A percentile compares a stretch with the other conserved stretches of the same genome.
phyloP scores from a whole-genome alignment of 345 rosid species.

The Eutrema japonicum region DNA sequence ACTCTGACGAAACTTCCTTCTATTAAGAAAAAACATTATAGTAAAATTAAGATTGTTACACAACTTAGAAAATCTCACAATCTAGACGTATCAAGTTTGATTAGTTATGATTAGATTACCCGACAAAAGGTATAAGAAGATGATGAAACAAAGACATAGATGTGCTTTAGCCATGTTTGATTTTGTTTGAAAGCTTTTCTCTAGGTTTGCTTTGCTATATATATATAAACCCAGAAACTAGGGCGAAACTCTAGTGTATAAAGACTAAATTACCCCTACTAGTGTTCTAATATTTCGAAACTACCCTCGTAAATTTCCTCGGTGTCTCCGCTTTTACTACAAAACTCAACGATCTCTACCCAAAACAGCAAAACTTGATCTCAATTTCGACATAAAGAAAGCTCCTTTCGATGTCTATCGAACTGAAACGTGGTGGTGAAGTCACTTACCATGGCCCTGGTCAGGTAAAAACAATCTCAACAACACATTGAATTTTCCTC shows the following conservation, averaged over 20 bases:
- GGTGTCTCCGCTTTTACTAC: too few relatives aligned
- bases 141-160: slow-evolving; percentile 3
- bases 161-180: not conserved
- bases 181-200: not conserved
- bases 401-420: slow-evolving; percentile 72
- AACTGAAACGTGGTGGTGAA: slow-evolving; percentile 86
- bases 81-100: not conserved
- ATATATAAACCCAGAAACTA: not conserved
- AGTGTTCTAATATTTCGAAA: too few relatives aligned
- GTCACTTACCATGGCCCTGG: slow-evolving; percentile 96
- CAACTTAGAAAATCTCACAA: too few relatives aligned
- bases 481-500: not conserved
- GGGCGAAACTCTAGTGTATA: too few relatives aligned
- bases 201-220: not conserved
- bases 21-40: too few relatives aligned
- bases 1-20: too few relatives aligned
- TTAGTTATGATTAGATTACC: slow-evolving; percentile 4
- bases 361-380: not conserved
- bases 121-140: not conserved
- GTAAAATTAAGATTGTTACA: too few relatives aligned
- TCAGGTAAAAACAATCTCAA: slow-evolving; percentile 53
- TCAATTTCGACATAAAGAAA: slow-evolving; percentile 60
- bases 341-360: too few relatives aligned
- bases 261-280: too few relatives aligned
- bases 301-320: too few relatives aligned